Evolutionary conservation across 768 basidiomycete species (phyloP).

Genomic region (Lentinula aciculospora): DNA sequence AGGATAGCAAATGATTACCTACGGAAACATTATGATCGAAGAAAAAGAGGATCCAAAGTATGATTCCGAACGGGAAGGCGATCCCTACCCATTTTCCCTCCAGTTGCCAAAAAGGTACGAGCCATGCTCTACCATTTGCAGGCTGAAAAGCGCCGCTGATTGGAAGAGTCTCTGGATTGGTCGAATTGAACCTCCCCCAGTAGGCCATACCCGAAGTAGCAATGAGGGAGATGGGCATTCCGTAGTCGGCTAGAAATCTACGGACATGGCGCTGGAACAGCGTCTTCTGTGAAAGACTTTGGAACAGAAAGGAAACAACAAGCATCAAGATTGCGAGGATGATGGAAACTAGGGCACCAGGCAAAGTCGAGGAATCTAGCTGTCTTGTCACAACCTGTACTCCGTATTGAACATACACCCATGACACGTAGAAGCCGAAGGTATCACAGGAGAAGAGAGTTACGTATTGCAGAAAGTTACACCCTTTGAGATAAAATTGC

Average conservation of each 20-base stretch:
- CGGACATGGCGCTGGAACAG: constrained; percentile 74
- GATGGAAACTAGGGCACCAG: constrained; percentile 56
- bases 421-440: constrained; percentile 90
- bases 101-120: constrained; percentile 86
- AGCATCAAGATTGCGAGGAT: constrained; percentile 79
- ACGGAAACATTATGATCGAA: constrained; percentile 95
- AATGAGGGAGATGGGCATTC: constrained; percentile 84
- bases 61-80: constrained; percentile 82
- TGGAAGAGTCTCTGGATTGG: constrained; percentile 63
- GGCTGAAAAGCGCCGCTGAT: constrained; percentile 64
- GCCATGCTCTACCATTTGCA: constrained; percentile 70
- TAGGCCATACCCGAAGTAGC: constrained; percentile 76
- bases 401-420: constrained; percentile 88
- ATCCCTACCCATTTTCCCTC: constrained; percentile 87
- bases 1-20: constrained; percentile 20
- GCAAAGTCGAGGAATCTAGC: constrained; percentile 33
- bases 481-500: constrained; percentile 39
- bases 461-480: constrained; percentile 81
- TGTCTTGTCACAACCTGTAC: constrained; percentile 80
- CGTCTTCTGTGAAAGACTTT: constrained; percentile 50
- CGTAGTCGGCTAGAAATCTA: constrained; percentile 79
- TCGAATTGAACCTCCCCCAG: constrained; percentile 71
- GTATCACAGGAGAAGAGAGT: constrained; percentile 90
- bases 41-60: constrained; percentile 90
- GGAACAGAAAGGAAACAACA: constrained; percentile 68